Base-by-base conservation (phyloP, 345 rosid genomes). In the Hypericum androsaemum region DNA sequence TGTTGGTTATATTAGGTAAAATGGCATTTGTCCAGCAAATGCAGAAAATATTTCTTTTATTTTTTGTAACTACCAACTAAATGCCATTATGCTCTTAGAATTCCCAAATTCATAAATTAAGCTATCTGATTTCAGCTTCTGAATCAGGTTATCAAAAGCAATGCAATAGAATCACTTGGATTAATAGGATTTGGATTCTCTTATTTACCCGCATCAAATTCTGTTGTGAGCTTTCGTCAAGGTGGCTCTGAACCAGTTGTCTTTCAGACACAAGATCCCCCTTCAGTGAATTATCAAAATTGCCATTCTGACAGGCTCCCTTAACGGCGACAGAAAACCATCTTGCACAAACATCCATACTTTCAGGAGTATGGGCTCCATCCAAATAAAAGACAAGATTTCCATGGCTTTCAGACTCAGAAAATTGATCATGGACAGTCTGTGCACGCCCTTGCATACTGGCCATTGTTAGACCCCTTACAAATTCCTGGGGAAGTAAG, bases 341-440 rank as follows among this genome's bases (percentile, higher is more conserved):
- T 61, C 59, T 79, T 16, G 83, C 97, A 62, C 94, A 89, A 37
- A 72, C 71, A 50, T 83, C 94, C 95, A 89, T 81, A 77, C 94
- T 86, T 77, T 89, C 97, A 39, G 97, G 97, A 67, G 86, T 89
- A 64, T 86, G 95, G 56, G 95, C 95, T 49, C 95, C 97, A 72
- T 86, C 97, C 81, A 89, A 73, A 70, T 86, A 89, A 74, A 86
- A 89, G 10, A 82, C 77, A 44, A 89, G 62, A 72, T 83, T 82
- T 64, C 80, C 90, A 44, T 74, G 37, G 10, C 52, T 75, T 61
- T 66, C 79, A 60, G 54, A 39, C 49, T 77, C 68, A 14, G 70
- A 44, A 67, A 50, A 70, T 43, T 57, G 71, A 73, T 88, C 95
- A 17, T 80, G 78, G 56, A 86, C 89, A 43, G 80, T 73, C 63